Conservation (phyloP, 2,329 filamentous ascomycete genomes). For the Fusarium lateritium region DNA sequence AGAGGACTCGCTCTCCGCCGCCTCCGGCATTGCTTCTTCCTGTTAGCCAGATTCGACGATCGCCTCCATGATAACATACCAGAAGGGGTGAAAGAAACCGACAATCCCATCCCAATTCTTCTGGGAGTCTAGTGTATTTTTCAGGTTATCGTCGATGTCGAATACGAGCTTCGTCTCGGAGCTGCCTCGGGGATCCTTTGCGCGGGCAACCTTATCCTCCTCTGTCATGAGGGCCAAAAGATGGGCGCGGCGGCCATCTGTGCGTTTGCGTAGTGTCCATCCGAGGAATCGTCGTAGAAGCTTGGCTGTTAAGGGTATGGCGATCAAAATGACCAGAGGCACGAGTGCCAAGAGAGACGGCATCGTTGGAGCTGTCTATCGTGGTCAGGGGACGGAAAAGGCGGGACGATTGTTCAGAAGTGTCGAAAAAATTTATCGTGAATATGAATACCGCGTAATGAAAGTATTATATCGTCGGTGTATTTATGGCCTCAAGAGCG, state of each 20-base stretch:
- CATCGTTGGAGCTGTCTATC: conserved; percentile 16
- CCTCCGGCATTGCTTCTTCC: conserved; percentile 87
- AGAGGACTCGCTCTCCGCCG: conserved; percentile 94
- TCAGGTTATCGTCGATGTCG: conserved; percentile 56
- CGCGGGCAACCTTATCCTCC: conserved; percentile 59
- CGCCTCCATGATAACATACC: conserved; percentile 67
- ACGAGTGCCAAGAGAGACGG: conserved; percentile 28
- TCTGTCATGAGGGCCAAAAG: conserved; percentile 68
- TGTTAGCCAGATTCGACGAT: conserved; percentile 24
- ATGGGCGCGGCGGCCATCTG: conserved; percentile 71
- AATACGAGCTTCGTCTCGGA: conserved; percentile 74
- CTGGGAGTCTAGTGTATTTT: conserved; percentile 53
- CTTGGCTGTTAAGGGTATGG: conserved; percentile 46
- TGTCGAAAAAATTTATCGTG: background rate
- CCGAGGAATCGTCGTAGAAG: conserved; percentile 65
- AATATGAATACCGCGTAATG: background rate
- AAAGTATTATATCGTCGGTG: conserved; percentile 1
- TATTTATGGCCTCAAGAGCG: conserved; percentile 23
- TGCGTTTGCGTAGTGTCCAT: conserved; percentile 74
- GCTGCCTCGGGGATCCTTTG: conserved; percentile 53
- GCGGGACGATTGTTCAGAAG: conserved; percentile 5
- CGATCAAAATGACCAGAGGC: conserved; percentile 41
- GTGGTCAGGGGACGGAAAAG: conserved; percentile 2
- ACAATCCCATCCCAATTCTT: conserved; percentile 86
- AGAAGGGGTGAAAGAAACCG: conserved; percentile 98